A percentile compares a stretch with the other conserved stretches of the same genome.
Conservation (phyloP, 257 asterid genomes). For the Rehmannia glutinosa region DNA sequence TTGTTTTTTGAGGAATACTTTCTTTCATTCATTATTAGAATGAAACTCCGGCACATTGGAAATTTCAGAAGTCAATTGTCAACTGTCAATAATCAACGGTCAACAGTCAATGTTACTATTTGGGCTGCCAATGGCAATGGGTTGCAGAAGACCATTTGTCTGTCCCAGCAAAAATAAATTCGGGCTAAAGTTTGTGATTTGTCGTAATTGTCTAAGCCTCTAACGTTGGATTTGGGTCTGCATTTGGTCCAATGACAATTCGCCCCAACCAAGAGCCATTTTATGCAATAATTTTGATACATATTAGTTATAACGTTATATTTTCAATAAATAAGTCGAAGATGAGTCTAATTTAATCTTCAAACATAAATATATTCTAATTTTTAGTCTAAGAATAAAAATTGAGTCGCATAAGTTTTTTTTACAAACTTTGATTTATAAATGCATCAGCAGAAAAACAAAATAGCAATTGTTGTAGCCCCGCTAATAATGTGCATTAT, state of each 20-base stretch:
- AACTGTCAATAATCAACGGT: too few relatives aligned
- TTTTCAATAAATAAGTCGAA: too few relatives aligned
- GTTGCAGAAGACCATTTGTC: background rate
- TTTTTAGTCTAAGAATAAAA: too few relatives aligned
- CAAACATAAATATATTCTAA: too few relatives aligned
- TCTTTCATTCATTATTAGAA: background rate
- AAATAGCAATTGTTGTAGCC: background rate
- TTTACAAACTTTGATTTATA: background rate
- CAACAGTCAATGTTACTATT: background rate
- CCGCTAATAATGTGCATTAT: background rate
- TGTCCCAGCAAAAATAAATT: background rate
- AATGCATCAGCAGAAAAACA: background rate
- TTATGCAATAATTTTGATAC: too few relatives aligned
- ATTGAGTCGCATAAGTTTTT: too few relatives aligned
- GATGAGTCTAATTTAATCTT: too few relatives aligned
- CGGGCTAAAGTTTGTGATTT: background rate
- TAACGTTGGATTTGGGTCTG: background rate
- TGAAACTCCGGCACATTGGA: background rate
- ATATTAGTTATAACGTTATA: too few relatives aligned
- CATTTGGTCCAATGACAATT: background rate
- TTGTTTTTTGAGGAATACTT: too few relatives aligned
- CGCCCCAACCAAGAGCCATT: too few relatives aligned
- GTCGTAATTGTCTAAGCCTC: too few relatives aligned
- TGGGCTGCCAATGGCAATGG: background rate
- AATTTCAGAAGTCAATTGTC: background rate